Conservation (phyloP, 1,284 basidiomycete species). For the Cerrena zonata region DNA sequence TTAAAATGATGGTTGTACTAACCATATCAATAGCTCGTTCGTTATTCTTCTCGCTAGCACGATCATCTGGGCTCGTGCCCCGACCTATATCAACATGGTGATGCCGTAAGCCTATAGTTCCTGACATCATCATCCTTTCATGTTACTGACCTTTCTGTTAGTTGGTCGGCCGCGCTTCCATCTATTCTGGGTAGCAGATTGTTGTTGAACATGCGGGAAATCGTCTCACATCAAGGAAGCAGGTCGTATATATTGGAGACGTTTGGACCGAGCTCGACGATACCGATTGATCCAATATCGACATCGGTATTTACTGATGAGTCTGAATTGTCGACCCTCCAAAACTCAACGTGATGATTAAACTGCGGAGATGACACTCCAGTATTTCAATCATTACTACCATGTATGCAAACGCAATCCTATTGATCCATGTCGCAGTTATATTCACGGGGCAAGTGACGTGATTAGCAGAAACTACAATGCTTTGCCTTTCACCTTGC, state of each 20-base stretch:
- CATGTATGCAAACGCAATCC: not conserved
- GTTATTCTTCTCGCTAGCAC: constrained; percentile 19
- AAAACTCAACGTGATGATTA: not conserved
- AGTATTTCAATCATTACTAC: not conserved
- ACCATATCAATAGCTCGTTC: constrained; percentile 17
- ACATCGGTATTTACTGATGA: not conserved
- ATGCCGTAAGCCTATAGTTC: constrained; percentile 21
- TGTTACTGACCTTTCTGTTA: constrained; percentile 4
- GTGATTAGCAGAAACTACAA: not conserved
- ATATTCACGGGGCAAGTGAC: not conserved
- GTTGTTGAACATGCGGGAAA: constrained; percentile 17
- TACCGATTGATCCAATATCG: not conserved
- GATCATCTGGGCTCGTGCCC: constrained; percentile 21
- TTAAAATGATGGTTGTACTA: not conserved
- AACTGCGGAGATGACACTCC: not conserved
- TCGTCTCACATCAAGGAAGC: constrained; percentile 3
- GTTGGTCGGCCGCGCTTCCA: constrained; percentile 23
- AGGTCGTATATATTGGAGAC: constrained; percentile 13
- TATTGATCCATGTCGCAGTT: not conserved
- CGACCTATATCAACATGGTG: constrained; percentile 22
- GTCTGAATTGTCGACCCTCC: not conserved
- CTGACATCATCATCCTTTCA: not conserved
- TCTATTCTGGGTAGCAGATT: constrained; percentile 17
- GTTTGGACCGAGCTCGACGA: not conserved
- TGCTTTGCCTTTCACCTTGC: not conserved